Percentiles rank a stretch among this genome's conserved stretches.
These are phyloP conservation scores for Plasmodium adleri DNA, from an alignment of 169 alveolate species.

Conservation along the genomic window DNA sequence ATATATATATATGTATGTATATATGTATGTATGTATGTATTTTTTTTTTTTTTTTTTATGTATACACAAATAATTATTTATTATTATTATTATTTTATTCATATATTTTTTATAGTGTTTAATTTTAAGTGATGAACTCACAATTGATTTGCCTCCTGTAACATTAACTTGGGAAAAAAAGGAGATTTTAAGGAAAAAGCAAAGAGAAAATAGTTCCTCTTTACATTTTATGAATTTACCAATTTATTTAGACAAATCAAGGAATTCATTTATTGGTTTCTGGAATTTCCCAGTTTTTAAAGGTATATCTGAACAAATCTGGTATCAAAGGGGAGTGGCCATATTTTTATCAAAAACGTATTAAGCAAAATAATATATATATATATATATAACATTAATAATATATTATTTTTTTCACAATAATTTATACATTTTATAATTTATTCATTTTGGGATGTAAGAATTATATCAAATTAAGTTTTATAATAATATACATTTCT, in stretches of 20 bases:
- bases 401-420: too few relatives aligned
- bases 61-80: neutral
- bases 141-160: slow-evolving; percentile 83
- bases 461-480: too few relatives aligned
- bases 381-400: too few relatives aligned
- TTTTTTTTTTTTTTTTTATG: neutral
- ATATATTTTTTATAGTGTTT: slow-evolving; percentile 70
- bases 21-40: neutral
- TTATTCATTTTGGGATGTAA: too few relatives aligned
- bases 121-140: slow-evolving; percentile 83
- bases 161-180: slow-evolving; percentile 87
- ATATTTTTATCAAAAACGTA: slow-evolving; percentile 76
- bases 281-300: slow-evolving; percentile 86
- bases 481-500: too few relatives aligned
- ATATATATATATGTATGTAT: neutral
- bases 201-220: slow-evolving; percentile 77
- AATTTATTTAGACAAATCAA: slow-evolving; percentile 88
- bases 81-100: neutral
- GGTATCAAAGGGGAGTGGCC: slow-evolving; percentile 91
- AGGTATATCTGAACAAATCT: slow-evolving; percentile 81
- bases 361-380: neutral
- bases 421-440: too few relatives aligned
- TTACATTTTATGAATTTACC: slow-evolving; percentile 84
- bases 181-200: slow-evolving; percentile 41
- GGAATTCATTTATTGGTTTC: slow-evolving; percentile 87